Conservation (phyloP, 2,329 filamentous ascomycete genomes). For the Falciphora oryzae region DNA sequence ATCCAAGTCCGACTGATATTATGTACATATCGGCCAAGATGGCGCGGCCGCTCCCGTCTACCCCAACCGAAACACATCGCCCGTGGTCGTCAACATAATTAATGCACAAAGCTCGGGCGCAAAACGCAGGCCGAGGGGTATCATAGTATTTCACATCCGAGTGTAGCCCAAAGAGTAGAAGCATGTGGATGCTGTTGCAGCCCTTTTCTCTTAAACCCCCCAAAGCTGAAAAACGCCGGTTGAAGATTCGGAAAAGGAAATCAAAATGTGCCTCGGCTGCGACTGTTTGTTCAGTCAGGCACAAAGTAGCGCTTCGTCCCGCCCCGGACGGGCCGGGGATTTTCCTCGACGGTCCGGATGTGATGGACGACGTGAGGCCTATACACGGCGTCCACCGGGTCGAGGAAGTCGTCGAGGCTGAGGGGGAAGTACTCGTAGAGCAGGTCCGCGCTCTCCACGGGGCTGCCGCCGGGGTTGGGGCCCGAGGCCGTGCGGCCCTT, state of each 20-base stretch:
- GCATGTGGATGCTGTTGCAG: background rate
- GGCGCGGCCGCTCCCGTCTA: background rate
- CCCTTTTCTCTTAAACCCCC: background rate
- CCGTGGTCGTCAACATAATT: background rate
- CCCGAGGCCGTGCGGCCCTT: slow-evolving; percentile 26
- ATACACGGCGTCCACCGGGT: slow-evolving; percentile 81
- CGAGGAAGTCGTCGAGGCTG: slow-evolving; percentile 76
- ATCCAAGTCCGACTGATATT: background rate
- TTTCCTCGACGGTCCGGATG: slow-evolving; percentile 64
- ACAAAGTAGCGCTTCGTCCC: slow-evolving; percentile 69
- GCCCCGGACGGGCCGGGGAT: slow-evolving; percentile 59
- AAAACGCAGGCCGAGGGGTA: background rate
- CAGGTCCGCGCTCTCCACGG: slow-evolving; percentile 72
- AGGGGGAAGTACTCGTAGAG: slow-evolving; percentile 95
- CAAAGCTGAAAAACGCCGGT: background rate
- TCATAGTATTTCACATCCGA: background rate
- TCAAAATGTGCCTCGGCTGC: background rate
- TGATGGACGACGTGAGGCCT: slow-evolving; percentile 92
- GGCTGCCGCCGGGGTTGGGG: slow-evolving; percentile 42
- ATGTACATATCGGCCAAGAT: background rate
- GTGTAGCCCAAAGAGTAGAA: background rate
- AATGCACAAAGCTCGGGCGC: slow-evolving; percentile 1
- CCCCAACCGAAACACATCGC: background rate
- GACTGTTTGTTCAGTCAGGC: slow-evolving; percentile 41
- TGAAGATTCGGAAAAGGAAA: background rate